Evolutionary conservation across 441 rosid species (phyloP).

Genomic region (Hura crepitans): DNA sequence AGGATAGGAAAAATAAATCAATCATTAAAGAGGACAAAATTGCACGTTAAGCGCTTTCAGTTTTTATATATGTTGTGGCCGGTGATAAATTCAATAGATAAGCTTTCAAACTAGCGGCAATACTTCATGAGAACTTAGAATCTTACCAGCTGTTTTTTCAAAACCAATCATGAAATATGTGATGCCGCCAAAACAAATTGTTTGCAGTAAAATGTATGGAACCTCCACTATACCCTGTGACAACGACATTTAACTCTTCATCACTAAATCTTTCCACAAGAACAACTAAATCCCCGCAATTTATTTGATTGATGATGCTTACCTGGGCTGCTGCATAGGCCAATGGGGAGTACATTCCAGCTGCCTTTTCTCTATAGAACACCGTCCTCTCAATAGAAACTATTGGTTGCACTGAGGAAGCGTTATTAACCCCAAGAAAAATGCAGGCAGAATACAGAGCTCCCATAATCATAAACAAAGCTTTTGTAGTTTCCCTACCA

Average conservation of each 20-base stretch:
- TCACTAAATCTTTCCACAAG: not conserved
- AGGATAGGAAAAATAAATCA: too few relatives aligned
- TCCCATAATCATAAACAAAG: slow-evolving; percentile 65
- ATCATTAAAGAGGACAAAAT: not conserved
- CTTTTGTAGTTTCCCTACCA: slow-evolving; percentile 49
- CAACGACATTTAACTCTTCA: slow-evolving; percentile 9
- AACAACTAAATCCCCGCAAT: not conserved
- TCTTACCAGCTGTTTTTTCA: slow-evolving; percentile 68
- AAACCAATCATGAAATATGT: slow-evolving; percentile 80
- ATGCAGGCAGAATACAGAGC: slow-evolving; percentile 77
- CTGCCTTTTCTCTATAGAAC: slow-evolving; percentile 87
- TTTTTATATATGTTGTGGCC: too few relatives aligned
- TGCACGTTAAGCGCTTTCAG: not conserved
- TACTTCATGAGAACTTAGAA: slow-evolving; percentile 4
- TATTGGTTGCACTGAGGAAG: slow-evolving; percentile 86
- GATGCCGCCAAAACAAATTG: slow-evolving; percentile 66
- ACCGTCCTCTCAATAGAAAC: slow-evolving; percentile 82
- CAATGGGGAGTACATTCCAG: slow-evolving; percentile 76
- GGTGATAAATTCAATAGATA: too few relatives aligned
- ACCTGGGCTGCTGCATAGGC: slow-evolving; percentile 85
- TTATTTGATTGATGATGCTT: slow-evolving; percentile 2
- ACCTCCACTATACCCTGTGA: slow-evolving; percentile 80
- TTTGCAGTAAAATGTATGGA: slow-evolving; percentile 68
- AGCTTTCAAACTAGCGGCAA: too few relatives aligned
- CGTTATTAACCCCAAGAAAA: slow-evolving; percentile 82